A percentile compares a stretch with the other conserved stretches of the same genome.
phyloP scores from a whole-genome alignment of 2,329 filamentous ascomycete species.

The Trichoderma atrobrunneum region DNA sequence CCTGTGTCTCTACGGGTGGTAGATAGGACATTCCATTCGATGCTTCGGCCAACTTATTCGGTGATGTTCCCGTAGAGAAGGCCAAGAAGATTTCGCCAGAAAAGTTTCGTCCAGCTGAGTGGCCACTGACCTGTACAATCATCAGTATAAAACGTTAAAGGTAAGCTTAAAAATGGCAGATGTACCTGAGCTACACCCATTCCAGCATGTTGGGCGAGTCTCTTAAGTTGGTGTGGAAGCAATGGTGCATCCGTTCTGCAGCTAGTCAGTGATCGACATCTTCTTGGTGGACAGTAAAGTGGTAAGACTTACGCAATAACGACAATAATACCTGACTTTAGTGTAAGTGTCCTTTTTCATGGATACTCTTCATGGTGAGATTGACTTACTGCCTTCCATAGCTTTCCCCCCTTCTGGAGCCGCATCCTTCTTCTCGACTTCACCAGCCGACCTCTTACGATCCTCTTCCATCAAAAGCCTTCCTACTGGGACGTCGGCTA shows the following conservation, averaged over 20 bases:
- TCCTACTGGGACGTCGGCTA: not conserved
- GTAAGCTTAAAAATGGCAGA: not conserved
- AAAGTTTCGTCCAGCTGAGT: not conserved
- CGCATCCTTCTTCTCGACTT: not conserved
- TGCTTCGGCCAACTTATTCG: not conserved
- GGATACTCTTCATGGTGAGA: not conserved
- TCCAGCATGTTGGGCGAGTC: not conserved
- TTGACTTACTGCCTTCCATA: not conserved
- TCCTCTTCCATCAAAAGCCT: not conserved
- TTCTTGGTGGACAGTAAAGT: not conserved
- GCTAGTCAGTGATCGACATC: not conserved
- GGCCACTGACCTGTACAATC: not conserved
- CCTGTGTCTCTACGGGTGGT: not conserved
- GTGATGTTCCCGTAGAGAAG: not conserved
- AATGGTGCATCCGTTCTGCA: not conserved
- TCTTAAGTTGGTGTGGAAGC: not conserved
- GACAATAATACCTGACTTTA: not conserved
- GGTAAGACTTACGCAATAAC: not conserved
- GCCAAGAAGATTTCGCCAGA: not conserved
- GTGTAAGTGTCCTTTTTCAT: not conserved
- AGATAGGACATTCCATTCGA: not conserved
- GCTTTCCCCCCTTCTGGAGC: not conserved
- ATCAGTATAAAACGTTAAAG: not conserved
- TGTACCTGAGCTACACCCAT: not conserved
- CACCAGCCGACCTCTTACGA: not conserved